Evolutionary conservation across 129 eudicot species (phyloP), one percentile per base, ranked within the genome.

Genomic region (Apium graveolens): DNA sequence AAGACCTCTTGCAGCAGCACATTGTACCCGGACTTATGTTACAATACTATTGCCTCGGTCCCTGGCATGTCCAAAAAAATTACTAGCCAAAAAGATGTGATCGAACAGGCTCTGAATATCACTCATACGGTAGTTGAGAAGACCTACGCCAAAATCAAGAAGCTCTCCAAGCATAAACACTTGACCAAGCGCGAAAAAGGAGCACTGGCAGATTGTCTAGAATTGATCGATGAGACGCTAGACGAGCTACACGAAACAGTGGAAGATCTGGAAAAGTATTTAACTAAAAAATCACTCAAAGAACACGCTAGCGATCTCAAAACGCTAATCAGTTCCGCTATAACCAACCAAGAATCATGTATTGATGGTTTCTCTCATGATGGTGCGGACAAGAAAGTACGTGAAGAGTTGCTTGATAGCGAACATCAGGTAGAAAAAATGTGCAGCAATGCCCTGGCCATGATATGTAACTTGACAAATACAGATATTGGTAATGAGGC

Each of bases 381-480:
- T 20, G 80, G 78, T 0, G 89, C 93, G 0, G 98, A 94, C 13
- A 89, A 82, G 37, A 79, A 86, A 5, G 89, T 88, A 32, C 90
- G 96, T 0, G 72, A 87, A 20, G 88, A 34, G 62, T 76, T 91
- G 14, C 26, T 81, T 10, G 79, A 66, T 26, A 87, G 85, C 7
- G 89, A 87, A 66, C 55, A 48, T 4, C 82, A 80, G 9, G 90
- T 91, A 5, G 98, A 86, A 83, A 87, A 88, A 69, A 86, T 94
- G 90, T 94, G 98, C 78, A 94, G 98, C 44, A 94, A 88, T 73
- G 90, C 85, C 3, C 74, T 94, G 37, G 97, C 98, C 26, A 94
- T 94, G 98, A 85, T 94, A 0, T 83, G 84, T 57, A 94, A 94
- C 82, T 75, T 94, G 90, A 94, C 96, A 13, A 77, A 81, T 27